phyloP scores from a whole-genome alignment of 352 stramenopile genomes.

The Blastocystis hominis region DNA sequence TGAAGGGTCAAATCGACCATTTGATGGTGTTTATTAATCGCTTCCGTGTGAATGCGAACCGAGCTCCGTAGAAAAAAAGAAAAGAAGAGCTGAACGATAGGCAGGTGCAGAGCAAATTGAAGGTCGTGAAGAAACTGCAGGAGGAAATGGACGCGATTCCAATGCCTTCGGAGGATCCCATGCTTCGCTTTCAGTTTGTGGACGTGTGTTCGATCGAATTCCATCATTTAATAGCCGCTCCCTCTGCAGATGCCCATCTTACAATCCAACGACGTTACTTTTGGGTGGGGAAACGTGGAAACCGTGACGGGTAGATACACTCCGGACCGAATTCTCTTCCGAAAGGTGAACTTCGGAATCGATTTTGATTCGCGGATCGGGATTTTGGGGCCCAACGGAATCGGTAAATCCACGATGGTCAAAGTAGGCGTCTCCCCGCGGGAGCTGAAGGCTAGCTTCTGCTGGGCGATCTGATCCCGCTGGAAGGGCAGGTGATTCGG shows the following conservation, averaged over 20 bases:
- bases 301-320: constrained; percentile 59
- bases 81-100: neutral
- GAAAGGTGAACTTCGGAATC: constrained; percentile 83
- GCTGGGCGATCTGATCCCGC: constrained; percentile 41
- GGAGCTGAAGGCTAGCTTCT: neutral
- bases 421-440: constrained; percentile 65
- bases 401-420: constrained; percentile 89
- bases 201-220: neutral
- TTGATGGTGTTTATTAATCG: constrained; percentile 66
- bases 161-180: neutral
- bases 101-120: constrained; percentile 52
- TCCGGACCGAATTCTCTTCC: constrained; percentile 70
- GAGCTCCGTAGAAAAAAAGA: neutral
- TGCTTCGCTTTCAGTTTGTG: constrained; percentile 41
- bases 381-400: constrained; percentile 92
- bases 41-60: constrained; percentile 73
- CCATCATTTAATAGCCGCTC: neutral
- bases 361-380: constrained; percentile 86
- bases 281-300: constrained; percentile 22
- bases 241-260: constrained; percentile 50
- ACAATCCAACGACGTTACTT: constrained; percentile 52
- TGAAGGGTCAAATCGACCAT: constrained; percentile 57
- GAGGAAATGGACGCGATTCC: constrained; percentile 56
- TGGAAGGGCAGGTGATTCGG: constrained; percentile 57
- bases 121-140: constrained; percentile 48